Evolutionary conservation across 2,329 filamentous ascomycete genomes (phyloP), one percentile per base, ranked within the genome.

Genomic region (Apiospora malaysiana): DNA sequence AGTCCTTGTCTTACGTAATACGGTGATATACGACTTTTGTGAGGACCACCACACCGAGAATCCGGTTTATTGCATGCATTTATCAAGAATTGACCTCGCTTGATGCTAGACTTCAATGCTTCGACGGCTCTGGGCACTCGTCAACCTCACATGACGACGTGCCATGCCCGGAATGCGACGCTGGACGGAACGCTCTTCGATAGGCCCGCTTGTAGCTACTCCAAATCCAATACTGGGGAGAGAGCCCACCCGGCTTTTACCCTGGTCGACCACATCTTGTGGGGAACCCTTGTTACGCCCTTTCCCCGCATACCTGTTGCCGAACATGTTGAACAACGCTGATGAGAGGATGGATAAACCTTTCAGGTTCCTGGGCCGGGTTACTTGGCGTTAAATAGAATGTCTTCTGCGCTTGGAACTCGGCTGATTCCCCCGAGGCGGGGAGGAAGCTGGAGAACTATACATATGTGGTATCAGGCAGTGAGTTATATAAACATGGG

Each of bases 301-400:
- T n/a, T 32, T 27, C 51, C 51, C 51, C 51, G 51, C 51, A 59
- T 21, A 59, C 1, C 2, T 21, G 8, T 27, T 59, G 27, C 27
- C 37, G 16, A 18, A 21, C 27, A 27, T 59, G 51, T 8, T 59
- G 51, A 32, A 21, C 27, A 63, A 40, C 37, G 32, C 18, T 40
- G 56, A 9, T 40, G 56, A 63, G 56, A 63, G 56, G 56, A 63
- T 63, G 56, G 56, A 63, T 63, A 63, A 63, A 63, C 32, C 37
- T 40, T 12, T 16, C 16, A 40, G 21, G 32, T 40, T 63, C 21
- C 32, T 63, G 32, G 40, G 56, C 21, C 18, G 56, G 56, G 32
- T 37, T 63, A 32, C 56, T 63, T 63, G 56, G 56, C 56, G 16
- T 40, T 32, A 63, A 40, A n/a, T 32, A 25, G 25, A 27, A 6